Conservation (phyloP, 2,329 filamentous ascomycete species). For the Byssothecium circinans region DNA sequence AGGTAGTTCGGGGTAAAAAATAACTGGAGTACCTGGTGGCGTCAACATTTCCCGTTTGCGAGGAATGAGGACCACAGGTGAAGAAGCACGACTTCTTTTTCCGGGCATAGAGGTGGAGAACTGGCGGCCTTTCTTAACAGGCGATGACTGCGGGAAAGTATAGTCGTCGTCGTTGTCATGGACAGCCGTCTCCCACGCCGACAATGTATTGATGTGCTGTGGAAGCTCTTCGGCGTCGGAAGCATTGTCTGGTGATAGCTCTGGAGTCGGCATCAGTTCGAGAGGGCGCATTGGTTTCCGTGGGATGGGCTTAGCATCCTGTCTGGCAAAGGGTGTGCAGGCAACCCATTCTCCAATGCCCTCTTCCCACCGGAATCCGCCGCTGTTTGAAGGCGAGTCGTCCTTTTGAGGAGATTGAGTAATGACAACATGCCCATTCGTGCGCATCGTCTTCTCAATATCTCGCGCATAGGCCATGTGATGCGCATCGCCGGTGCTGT, state of each 20-base stretch:
- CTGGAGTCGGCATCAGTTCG: conserved; percentile 31
- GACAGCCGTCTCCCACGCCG: conserved; percentile 13
- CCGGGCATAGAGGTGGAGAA: conserved; percentile 17
- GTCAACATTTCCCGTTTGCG: conserved; percentile 22
- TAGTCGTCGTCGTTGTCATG: conserved; percentile 21
- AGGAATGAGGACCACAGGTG: conserved; percentile 32
- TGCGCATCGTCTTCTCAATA: conserved; percentile 37
- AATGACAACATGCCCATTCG: conserved; percentile 28
- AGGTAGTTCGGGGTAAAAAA: conserved; percentile 21
- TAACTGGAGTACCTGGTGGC: conserved; percentile 15
- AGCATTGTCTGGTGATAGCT: conserved; percentile 24
- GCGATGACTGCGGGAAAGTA: conserved; percentile 26
- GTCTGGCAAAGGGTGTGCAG: conserved; percentile 42
- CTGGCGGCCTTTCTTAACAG: conserved; percentile 18
- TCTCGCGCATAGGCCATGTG: conserved; percentile 33
- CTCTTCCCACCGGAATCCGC: conserved; percentile 48
- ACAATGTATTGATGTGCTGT: background rate
- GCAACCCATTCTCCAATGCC: conserved; percentile 52
- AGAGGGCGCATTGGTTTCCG: conserved; percentile 23
- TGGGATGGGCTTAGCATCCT: conserved; percentile 14
- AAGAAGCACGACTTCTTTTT: conserved; percentile 29
- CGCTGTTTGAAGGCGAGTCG: conserved; percentile 26
- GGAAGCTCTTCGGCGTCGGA: conserved; percentile 4
- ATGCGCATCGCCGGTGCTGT: conserved; percentile 26
- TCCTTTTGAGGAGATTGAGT: conserved; percentile 32